Conservation (phyloP, 2,329 filamentous ascomycete species). For the Fusarium stilboides region DNA sequence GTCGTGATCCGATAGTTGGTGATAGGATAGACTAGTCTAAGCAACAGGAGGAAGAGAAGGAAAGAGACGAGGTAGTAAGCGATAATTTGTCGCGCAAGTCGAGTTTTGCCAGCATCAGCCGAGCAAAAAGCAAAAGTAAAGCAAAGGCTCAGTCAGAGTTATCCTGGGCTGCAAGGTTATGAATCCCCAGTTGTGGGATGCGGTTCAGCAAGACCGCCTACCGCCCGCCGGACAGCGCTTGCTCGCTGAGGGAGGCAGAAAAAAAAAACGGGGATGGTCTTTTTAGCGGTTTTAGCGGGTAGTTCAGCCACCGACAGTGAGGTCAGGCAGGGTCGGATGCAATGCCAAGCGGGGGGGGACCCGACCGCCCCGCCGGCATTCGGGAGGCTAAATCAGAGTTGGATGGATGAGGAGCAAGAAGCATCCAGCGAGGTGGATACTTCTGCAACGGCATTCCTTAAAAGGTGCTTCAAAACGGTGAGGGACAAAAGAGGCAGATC, state of each 20-base stretch:
- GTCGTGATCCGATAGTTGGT: constrained; percentile 2
- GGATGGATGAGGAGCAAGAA: background rate
- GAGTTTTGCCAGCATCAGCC: constrained; percentile 5
- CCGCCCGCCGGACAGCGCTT: constrained; percentile 1
- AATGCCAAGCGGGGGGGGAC: background rate
- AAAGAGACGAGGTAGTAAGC: no score
- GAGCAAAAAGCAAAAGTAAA: constrained; percentile 13
- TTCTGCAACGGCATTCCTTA: constrained; percentile 30
- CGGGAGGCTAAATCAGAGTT: constrained; percentile 30
- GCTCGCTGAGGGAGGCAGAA: background rate
- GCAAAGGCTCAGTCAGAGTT: constrained; percentile 13
- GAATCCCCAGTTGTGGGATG: constrained; percentile 25
- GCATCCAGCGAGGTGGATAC: constrained; percentile 19
- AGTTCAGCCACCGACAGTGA: constrained; percentile 38
- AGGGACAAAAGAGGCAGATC: constrained; percentile 4
- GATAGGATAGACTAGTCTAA: background rate
- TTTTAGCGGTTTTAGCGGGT: constrained; percentile 37
- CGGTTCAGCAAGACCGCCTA: constrained; percentile 9
- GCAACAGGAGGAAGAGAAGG: background rate
- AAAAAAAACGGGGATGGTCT: constrained; percentile 30
- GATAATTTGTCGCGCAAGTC: background rate
- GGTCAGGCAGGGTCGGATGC: background rate
- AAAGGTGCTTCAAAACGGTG: constrained; percentile 29
- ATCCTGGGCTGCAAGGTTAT: constrained; percentile 12
- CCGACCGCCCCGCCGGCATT: constrained; percentile 23